Evolutionary conservation across 2,329 filamentous ascomycete genomes (phyloP), one percentile per base, ranked within the genome.

Genomic region (Hansfordia pulvinata): DNA sequence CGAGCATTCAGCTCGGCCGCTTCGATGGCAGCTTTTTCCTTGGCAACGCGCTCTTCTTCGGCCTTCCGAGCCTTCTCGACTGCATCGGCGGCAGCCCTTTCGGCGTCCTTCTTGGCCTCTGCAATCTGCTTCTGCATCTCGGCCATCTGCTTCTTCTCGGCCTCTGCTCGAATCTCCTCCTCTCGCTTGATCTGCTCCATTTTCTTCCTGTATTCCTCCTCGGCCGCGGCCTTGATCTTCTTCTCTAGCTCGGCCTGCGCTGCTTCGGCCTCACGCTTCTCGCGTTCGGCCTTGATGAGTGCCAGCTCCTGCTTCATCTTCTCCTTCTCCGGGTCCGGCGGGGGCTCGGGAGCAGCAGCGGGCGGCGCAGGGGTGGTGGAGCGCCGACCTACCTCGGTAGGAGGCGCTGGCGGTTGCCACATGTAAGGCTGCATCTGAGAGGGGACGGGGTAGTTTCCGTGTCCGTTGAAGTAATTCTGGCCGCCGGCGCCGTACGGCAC

Each of bases 221-320:
- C 62, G 6, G 62, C 56, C 26, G 66, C 60, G 21, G 44, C 40
- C 17, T 57, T 53, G 14, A 54, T 62, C 35, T 56, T 52, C 8
- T 49, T 50, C 33, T 66, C 60, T 1, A 58, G 34, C 26, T 60
- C 56, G 4, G 48, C 49, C 30, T 58, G 52, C 38, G 50, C 56
- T 18, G 60, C 55, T 8, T 53, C 56, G 8, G 58, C 58, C 27
- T 60, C 62, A 32, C 52, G 54, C 34, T 49, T 53, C 17, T 56
- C 58, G 30, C 62, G 50, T 17, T 56, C 56, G 4, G 48, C 52
- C 34, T 68, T 58, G 22, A 68, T 55, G 8, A 53, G 50, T 9
- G 61, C 58, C 10, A 81, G 49, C 38, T 77, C 64, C 34, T 69
- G 62, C 34, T 76, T 64, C 30, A 76, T 62, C n/a, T 58, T 57